Evolutionary conservation across 2,329 filamentous ascomycete species (phyloP), one percentile per base, ranked within the genome.

Genomic region (Diaporthe eres): DNA sequence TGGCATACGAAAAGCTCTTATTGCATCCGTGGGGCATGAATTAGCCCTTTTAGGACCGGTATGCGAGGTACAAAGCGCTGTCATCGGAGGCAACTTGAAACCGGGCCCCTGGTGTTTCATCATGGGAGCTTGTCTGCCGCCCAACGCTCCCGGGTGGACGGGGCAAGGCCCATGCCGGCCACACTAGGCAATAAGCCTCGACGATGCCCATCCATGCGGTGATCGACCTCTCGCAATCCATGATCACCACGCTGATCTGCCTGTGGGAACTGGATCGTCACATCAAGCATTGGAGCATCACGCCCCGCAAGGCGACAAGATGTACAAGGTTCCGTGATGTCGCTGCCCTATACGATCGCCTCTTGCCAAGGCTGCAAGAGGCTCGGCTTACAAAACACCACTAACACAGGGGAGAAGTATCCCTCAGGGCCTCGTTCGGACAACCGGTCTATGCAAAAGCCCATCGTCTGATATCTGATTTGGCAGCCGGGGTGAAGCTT

Each of bases 311-410:
- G 65, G 65, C 65, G 44, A 31, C 3, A n/a, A 60, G 63, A 37
- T 51, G 10, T 51, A 49, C 15, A 34, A 49, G 47, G 31, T 53
- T 68, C 31, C 47, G 25, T 19, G 47, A 53, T 53, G 31, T 34
- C 31, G 63, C 47, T 37, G 47, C 31, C 63, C 63, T 39, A 28
- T 25, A 12, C 22, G 65, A 25, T 6, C 22, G 47, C 47, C 31
- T 39, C 22, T 68, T 68, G 65, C 47, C 65, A 68, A 68, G 65
- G 22, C 47, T 28, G n/a, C 31, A 53, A 53, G 65, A 53, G 49
- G 22, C 65, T 53, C 65, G 65, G 31, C 65, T 28, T 37, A 53
- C 63, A 68, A 68, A 68, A 68, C 65, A 53, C 65, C 47, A 68
- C 3, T 39, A 39, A 68, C 15, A 68, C 65, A 68, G 31, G 65